Evolutionary conservation across 306 rosid species (phyloP), one percentile per base, ranked within the genome.

Genomic region (Cicer pinnatifidum): DNA sequence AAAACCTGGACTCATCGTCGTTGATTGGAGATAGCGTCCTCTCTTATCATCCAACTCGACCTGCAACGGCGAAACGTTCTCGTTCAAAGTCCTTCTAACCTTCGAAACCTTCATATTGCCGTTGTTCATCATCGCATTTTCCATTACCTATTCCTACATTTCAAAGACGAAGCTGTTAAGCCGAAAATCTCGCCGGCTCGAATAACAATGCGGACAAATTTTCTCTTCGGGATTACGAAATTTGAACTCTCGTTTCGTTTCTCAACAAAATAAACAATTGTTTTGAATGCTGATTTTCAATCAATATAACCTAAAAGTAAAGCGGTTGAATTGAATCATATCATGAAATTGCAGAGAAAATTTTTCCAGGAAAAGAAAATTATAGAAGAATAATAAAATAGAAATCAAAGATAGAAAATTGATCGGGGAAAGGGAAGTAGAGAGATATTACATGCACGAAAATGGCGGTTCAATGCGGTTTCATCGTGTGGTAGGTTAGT

Each of bases 81-180:
- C 89, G 75, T 72, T 69, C 72, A 37, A 53, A 56, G 72, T 13
- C 71, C 68, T 13, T 68, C 68, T 81, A 54, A 38, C 2, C 71
- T 69, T 82, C 62, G 51, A 62, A 50, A 44, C 46, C 76, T 75
- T 81, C 69, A 58, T 19, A 72, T 69, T 84, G 62, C 76, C 19
- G 45, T 9, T 75, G 59, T 57, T 45, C 15, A 52, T 73, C 67
- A 52, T 73, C 67, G 73, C 38, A 5, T 59, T 81, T 33, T 71
- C 89, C 87, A 83, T 83, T 1, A 48, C 72, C 78, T 57, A 35
- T 8, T 79, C 86, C 81, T 77, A 82, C 59, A 73, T 28, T 71
- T 68, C 79, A 50, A 13, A 53, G 17, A 57, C 47, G 78, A 80
- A 63, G 43, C 67, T 4, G 20, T 65, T 57, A 40, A 53, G 45